phyloP scores from a whole-genome alignment of 257 asterid species.

The Plectranthus barbatus region DNA sequence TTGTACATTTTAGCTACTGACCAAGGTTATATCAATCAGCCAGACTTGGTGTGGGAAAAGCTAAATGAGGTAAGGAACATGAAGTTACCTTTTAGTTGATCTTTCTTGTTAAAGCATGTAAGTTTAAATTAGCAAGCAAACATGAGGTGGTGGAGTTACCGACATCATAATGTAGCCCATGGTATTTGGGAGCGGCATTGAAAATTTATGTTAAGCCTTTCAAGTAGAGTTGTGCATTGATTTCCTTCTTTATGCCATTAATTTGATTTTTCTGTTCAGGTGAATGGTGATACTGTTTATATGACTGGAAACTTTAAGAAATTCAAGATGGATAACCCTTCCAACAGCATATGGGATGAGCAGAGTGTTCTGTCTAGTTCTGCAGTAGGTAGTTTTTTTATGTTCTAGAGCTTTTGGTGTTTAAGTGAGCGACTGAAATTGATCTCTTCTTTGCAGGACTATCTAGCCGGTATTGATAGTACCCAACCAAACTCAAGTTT shows the following conservation, averaged over 20 bases:
- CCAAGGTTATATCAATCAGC: constrained; percentile 82
- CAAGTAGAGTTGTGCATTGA: neutral
- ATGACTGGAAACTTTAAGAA: constrained; percentile 83
- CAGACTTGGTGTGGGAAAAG: constrained; percentile 95
- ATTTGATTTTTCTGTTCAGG: constrained; percentile 36
- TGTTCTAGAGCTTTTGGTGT: constrained; percentile 1
- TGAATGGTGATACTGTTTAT: constrained; percentile 79
- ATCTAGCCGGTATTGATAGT: constrained; percentile 53
- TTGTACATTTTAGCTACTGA: constrained; percentile 87
- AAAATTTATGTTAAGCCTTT: neutral
- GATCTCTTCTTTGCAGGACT: constrained; percentile 50
- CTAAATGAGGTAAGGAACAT: constrained; percentile 71
- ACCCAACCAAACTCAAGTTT: constrained; percentile 45
- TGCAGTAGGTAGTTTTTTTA: constrained; percentile 52
- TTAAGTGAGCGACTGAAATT: constrained; percentile 1
- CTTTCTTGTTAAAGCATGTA: neutral
- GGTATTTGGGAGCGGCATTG: neutral
- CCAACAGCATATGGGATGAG: constrained; percentile 69
- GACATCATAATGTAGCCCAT: neutral
- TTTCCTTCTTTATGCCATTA: neutral
- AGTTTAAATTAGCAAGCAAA: neutral
- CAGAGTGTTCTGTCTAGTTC: constrained; percentile 65
- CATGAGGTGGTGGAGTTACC: neutral
- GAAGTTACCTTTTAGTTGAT: neutral
- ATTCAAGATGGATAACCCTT: constrained; percentile 65